Percentiles rank a stretch among this genome's conserved stretches.
Evolutionary conservation across 2,329 filamentous ascomycete genomes (phyloP).

Genomic region (Xylaria sp.): DNA sequence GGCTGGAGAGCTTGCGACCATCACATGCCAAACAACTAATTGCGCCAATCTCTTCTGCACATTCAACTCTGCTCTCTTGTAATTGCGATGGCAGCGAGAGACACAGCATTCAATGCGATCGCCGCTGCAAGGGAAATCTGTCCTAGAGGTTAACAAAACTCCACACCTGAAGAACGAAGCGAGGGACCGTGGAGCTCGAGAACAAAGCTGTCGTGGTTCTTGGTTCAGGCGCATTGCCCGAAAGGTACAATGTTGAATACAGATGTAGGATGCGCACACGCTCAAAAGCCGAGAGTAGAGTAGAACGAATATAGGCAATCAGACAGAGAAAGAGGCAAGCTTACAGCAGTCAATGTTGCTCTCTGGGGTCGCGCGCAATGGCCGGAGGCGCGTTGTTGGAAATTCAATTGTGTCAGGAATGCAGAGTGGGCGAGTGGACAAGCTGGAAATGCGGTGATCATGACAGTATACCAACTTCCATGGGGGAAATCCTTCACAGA

Average conservation of each 20-base stretch:
- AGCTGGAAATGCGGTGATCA: neutral
- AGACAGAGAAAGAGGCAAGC: too few relatives aligned
- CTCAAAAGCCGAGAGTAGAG: neutral
- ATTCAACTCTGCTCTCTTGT: neutral
- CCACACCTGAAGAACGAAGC: neutral
- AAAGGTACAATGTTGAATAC: neutral
- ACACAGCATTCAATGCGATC: neutral
- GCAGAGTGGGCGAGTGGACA: neutral
- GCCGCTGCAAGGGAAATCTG: neutral
- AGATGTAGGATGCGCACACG: neutral
- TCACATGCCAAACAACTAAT: constrained; percentile 9
- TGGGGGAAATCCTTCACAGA: too few relatives aligned
- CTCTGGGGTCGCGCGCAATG: neutral
- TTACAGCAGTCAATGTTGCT: neutral
- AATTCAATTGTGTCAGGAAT: neutral
- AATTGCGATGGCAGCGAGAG: neutral
- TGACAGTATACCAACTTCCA: neutral
- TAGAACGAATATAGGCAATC: too few relatives aligned
- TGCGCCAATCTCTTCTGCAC: neutral
- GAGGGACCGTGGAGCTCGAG: neutral
- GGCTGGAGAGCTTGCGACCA: constrained; percentile 1
- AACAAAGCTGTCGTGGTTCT: constrained; percentile 9
- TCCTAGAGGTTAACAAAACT: neutral
- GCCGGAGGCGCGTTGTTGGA: neutral
- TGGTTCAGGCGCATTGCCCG: constrained; percentile 10